Percentiles rank a stretch among this genome's conserved stretches.
Conservation (phyloP, 2,329 filamentous ascomycete genomes). For the Fusarium keratoplasticum region DNA sequence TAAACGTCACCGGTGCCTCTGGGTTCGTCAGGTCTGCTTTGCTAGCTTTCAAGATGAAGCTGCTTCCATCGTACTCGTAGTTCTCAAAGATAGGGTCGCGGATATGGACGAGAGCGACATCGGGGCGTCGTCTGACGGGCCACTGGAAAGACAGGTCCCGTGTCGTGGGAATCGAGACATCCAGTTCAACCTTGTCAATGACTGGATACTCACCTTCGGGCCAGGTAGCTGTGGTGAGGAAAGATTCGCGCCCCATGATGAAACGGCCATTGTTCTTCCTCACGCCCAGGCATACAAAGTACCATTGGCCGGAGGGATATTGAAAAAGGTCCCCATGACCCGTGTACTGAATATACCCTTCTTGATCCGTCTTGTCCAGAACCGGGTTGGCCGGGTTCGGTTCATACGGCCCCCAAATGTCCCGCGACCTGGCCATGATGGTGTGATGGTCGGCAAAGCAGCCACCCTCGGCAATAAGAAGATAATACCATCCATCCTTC, state of each 20-base stretch:
- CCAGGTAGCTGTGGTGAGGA: not conserved
- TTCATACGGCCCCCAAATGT: not conserved
- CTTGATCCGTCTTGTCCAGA: not conserved
- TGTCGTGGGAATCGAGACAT: not conserved
- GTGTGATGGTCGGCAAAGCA: too few species aligned
- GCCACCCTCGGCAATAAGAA: too few species aligned
- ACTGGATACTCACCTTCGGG: not conserved
- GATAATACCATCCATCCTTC: not conserved
- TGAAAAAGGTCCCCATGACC: not conserved
- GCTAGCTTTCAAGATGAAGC: not conserved
- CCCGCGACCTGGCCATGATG: not conserved
- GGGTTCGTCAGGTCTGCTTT: not conserved
- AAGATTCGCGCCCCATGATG: not conserved
- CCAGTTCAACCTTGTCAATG: not conserved
- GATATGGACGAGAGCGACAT: not conserved
- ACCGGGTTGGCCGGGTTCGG: not conserved
- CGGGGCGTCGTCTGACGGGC: not conserved
- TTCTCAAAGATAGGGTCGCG: not conserved
- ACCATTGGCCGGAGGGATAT: not conserved
- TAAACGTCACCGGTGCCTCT: not conserved
- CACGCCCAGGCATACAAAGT: not conserved
- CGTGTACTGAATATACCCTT: not conserved
- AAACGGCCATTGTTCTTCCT: not conserved
- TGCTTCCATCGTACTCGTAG: not conserved
- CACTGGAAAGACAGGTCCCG: not conserved